phyloP scores from a whole-genome alignment of 2,329 filamentous ascomycete genomes.

The Exophiala bonariae region DNA sequence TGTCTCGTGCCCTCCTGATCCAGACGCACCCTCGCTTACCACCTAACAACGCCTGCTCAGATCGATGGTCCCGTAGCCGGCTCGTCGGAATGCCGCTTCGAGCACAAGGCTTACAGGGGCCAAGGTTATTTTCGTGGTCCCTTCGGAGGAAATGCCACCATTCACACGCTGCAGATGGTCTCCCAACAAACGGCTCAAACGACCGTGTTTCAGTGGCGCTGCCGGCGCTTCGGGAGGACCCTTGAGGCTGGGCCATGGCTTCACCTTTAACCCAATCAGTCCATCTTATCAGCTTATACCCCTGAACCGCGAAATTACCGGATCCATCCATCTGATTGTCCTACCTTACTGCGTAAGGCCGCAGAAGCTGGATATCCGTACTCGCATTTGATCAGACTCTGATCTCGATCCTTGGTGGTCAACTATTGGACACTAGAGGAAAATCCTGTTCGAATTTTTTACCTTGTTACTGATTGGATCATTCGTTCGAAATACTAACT shows the following conservation, averaged over 20 bases:
- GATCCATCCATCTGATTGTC: not conserved
- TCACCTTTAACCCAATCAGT: not conserved
- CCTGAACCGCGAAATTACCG: slow-evolving; percentile 1
- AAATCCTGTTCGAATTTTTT: too few relatives aligned
- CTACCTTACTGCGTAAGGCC: too few relatives aligned
- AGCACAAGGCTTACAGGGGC: not conserved
- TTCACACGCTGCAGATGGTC: not conserved
- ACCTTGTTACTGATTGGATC: too few relatives aligned
- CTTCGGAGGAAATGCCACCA: not conserved
- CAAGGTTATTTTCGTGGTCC: not conserved
- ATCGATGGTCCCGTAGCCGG: slow-evolving; percentile 5
- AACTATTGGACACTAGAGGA: too few relatives aligned
- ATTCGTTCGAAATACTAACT: too few relatives aligned
- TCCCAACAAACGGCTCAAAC: not conserved
- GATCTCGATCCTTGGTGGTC: too few relatives aligned
- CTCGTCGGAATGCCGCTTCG: not conserved
- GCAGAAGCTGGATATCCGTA: too few relatives aligned
- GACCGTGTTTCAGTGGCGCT: slow-evolving; percentile 2
- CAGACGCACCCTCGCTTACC: not conserved
- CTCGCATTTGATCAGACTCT: too few relatives aligned
- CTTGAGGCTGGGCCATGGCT: not conserved
- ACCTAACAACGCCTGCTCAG: not conserved
- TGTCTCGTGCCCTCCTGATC: slow-evolving; percentile 1
- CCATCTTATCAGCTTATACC: not conserved
- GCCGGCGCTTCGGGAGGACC: slow-evolving; percentile 1